Base-by-base conservation (phyloP, 176 grass and related monocot species). In the Cenchrus americanus region DNA sequence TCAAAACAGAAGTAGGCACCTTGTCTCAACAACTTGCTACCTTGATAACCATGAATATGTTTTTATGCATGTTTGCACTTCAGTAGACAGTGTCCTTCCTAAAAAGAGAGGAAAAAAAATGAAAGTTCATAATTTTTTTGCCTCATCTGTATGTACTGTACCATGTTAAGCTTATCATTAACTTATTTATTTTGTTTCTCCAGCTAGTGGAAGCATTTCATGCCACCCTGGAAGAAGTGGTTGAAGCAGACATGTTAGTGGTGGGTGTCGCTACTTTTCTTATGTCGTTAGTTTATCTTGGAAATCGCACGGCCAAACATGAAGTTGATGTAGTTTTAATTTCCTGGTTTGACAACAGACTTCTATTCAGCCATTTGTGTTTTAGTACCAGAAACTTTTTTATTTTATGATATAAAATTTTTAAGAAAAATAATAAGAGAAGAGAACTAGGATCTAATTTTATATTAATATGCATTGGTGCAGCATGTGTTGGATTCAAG, bases 191-290 rank as follows among this genome's bases (percentile, higher is more conserved):
- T 32, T 68, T 88, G 32, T 55, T 42, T 65, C 21, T 79, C 50
- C 87, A 98, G 95, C 82, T 98, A 84, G 90, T 98, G 50, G 92
- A 98, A 82, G 95, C 95, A 72, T 98, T 98, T 88, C 92, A 95
- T 88, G 96, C 96, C 53, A 98, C 96, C 42, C 82, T 98, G 62
- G 96, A 95, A 88, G 95, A 98, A 92, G 93, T 98, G 21, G 91
- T 91, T 69, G 93, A 98, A 78, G 96, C 96, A 88, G 96, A 98
- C 69, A 86, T 98, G 83, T 88, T 98, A 92, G 96, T 98, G 90
- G 96, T 98, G 90, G 27, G 89, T 73, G 40, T 76, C 68, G 64
- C 74, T 84, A 57, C 26, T 79, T 87, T 85, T 71, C 44, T 79
- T 82, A 15, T 40, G 10, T 67, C 6, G 30, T 40, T 79, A 42